A percentile compares a stretch with the other conserved stretches of the same genome.
Evolutionary conservation across 225 moss, liverwort and hornwort species (phyloP).

Genomic region (Sphagnum contortum): DNA sequence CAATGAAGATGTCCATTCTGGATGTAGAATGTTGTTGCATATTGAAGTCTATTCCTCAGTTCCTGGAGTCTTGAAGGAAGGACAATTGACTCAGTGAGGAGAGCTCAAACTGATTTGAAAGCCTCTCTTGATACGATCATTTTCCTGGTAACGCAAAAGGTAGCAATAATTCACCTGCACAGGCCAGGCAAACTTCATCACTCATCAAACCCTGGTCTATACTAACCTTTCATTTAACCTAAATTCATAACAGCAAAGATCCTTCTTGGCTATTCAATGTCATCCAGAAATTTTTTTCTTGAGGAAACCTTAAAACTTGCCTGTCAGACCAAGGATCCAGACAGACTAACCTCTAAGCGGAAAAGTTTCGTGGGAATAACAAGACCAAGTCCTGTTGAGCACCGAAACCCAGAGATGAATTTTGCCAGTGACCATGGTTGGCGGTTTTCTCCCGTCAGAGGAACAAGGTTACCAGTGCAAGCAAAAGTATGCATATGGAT

Average conservation of each 20-base stretch:
- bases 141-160: slow-evolving; percentile 63
- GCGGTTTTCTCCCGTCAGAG: slow-evolving; percentile 61
- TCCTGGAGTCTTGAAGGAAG: too few species aligned
- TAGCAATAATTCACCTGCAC: slow-evolving; percentile 92
- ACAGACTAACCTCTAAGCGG: slow-evolving; percentile 70
- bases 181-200: neutral
- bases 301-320: neutral
- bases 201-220: too few species aligned
- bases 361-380: slow-evolving; percentile 97
- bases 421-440: slow-evolving; percentile 40
- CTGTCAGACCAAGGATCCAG: neutral
- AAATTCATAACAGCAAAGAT: neutral
- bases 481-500: slow-evolving; percentile 87
- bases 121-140: slow-evolving; percentile 82
- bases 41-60: too few species aligned
- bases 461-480: slow-evolving; percentile 83
- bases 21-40: too few species aligned
- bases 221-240: neutral
- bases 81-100: slow-evolving; percentile 33
- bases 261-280: neutral
- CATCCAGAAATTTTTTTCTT: neutral
- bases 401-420: slow-evolving; percentile 72
- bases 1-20: too few species aligned
- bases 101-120: slow-evolving; percentile 95
- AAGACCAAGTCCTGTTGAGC: slow-evolving; percentile 81